These are phyloP conservation scores for Apiospora sp. DNA, from an alignment of 2,329 filamentous ascomycete species.

Conservation along the genomic window DNA sequence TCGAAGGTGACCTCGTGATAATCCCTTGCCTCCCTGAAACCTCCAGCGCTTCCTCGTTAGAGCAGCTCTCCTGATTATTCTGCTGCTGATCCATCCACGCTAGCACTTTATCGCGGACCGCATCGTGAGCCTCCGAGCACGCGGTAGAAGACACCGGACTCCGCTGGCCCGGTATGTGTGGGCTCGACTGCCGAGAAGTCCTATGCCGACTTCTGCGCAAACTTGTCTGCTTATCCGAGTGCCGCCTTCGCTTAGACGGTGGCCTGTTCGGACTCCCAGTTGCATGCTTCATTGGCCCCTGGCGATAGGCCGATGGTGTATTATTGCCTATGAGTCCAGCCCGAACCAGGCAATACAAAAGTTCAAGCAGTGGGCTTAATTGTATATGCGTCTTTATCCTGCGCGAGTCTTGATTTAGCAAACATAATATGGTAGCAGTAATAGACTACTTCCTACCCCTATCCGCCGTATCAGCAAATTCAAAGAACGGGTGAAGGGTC, in stretches of 20 bases:
- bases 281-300: background rate
- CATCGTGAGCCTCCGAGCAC: background rate
- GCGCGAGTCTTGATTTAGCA: background rate
- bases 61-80: background rate
- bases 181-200: background rate
- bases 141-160: background rate
- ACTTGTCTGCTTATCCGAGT: no score
- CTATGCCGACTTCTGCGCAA: background rate
- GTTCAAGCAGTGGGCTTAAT: background rate
- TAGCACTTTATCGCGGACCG: background rate
- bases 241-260: background rate
- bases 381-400: background rate
- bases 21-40: background rate
- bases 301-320: background rate
- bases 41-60: background rate
- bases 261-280: background rate
- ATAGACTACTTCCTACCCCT: background rate
- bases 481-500: no score
- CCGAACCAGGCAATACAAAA: background rate
- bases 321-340: background rate
- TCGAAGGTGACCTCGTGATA: background rate
- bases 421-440: background rate
- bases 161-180: background rate
- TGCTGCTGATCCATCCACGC: conserved; percentile 4
- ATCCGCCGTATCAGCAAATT: no score